Evolutionary conservation across 495 filamentous ascomycete genomes (phyloP).

Genomic region (Beverwykella pulmonaria): DNA sequence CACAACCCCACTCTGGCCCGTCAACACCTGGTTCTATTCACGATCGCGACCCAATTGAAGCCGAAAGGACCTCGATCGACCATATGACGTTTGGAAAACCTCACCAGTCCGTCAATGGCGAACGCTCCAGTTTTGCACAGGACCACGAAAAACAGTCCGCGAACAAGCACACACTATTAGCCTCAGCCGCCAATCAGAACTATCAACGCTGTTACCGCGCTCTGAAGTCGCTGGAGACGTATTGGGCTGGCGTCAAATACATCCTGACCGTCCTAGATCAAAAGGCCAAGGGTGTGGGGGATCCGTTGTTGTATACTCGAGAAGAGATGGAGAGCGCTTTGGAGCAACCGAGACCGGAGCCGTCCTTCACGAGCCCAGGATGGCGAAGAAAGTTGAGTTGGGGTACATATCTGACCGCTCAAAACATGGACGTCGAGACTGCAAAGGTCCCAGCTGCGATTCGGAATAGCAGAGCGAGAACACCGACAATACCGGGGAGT

Average conservation of each 20-base stretch:
- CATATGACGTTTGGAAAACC: conserved; percentile 47
- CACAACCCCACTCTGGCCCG: conserved; percentile 58
- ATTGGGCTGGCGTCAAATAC: conserved; percentile 85
- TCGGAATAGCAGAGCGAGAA: conserved; percentile 28
- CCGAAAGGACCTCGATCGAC: conserved; percentile 43
- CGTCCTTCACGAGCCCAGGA: conserved; percentile 48
- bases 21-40: conserved; percentile 25
- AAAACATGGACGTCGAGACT: conserved; percentile 20
- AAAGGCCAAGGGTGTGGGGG: conserved; percentile 79
- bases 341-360: conserved; percentile 48
- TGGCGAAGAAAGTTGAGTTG: conserved; percentile 49
- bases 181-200: conserved; percentile 73
- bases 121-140: background rate
- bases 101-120: conserved; percentile 3
- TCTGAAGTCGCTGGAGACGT: conserved; percentile 70
- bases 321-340: conserved; percentile 74
- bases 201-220: conserved; percentile 83
- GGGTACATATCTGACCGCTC: conserved; percentile 38
- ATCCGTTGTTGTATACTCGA: conserved; percentile 74
- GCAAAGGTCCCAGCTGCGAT: conserved; percentile 34
- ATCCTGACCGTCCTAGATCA: conserved; percentile 85
- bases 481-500: conserved; percentile 43
- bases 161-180: conserved; percentile 70
- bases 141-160: conserved; percentile 31
- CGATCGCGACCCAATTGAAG: conserved; percentile 10